Evolutionary conservation across 371 early-diverging fungal genomes (phyloP).

Genomic region (Saksenaea vasiformis): DNA sequence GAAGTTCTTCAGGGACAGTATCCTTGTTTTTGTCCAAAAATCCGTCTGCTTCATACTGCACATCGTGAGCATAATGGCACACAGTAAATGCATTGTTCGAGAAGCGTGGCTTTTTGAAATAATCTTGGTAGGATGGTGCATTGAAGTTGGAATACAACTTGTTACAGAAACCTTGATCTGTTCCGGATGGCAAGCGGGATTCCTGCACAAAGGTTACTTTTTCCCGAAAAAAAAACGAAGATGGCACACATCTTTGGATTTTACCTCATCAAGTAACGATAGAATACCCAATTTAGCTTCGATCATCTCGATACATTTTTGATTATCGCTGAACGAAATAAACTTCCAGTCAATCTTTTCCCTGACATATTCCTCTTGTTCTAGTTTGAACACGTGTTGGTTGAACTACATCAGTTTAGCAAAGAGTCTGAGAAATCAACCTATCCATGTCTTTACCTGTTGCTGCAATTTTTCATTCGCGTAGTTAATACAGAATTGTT

Average conservation of each 20-base stretch:
- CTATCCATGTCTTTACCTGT: constrained; percentile 47
- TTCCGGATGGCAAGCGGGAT: constrained; percentile 89
- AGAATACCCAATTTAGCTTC: constrained; percentile 97
- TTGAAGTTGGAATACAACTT: constrained; percentile 86
- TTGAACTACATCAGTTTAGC: constrained; percentile 63
- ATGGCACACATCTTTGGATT: neutral
- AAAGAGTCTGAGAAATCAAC: neutral
- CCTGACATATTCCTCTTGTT: constrained; percentile 94
- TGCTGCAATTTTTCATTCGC: constrained; percentile 98
- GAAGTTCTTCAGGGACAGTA: constrained; percentile 92
- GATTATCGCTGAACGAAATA: constrained; percentile 98
- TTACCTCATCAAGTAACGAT: constrained; percentile 93
- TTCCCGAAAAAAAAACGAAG: neutral
- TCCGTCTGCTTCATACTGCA: constrained; percentile 89
- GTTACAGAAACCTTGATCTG: constrained; percentile 80
- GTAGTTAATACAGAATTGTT: constrained; percentile 99
- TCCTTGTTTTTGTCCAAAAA: constrained; percentile 99
- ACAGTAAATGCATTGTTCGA: constrained; percentile 81
- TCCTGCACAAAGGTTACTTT: constrained; percentile 36
- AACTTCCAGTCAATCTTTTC: constrained; percentile 92
- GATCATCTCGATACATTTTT: constrained; percentile 99
- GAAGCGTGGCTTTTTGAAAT: constrained; percentile 93
- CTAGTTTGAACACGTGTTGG: constrained; percentile 78
- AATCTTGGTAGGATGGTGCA: constrained; percentile 66
- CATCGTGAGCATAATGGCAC: constrained; percentile 92